Percentiles rank a stretch among this genome's conserved stretches.
Evolutionary conservation across 78 protist species (phyloP).

Genomic region (Planoprotostelium fungivorum): DNA sequence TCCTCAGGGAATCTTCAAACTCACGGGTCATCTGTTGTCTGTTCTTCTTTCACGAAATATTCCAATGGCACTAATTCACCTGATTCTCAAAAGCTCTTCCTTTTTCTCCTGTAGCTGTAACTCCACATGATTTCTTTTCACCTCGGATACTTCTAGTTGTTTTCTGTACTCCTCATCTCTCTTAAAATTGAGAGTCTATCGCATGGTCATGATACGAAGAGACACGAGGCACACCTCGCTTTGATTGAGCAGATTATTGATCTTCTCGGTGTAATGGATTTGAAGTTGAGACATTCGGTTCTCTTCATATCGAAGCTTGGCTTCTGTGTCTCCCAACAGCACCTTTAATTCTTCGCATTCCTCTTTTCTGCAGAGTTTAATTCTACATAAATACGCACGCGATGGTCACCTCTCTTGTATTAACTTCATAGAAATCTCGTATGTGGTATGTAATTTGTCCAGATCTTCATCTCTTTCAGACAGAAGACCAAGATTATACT

Average conservation of each 20-base stretch:
- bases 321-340: neutral
- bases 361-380: neutral
- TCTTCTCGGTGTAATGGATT: neutral
- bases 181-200: neutral
- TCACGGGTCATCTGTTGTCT: neutral
- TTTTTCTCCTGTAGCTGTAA: neutral
- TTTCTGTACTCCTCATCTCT: no score
- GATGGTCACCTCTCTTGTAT: neutral
- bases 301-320: neutral
- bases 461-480: neutral
- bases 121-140: neutral
- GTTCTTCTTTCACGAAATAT: neutral
- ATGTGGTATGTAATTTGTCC: neutral
- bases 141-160: no score
- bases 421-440: neutral
- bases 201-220: neutral
- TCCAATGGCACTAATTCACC: neutral
- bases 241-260: neutral
- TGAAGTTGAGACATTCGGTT: neutral
- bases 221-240: neutral
- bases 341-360: neutral
- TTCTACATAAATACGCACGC: neutral
- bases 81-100: neutral
- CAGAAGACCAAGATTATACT: neutral
- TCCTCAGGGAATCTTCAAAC: neutral